Base-by-base conservation (phyloP, 306 rosid genomes). In the Quercus ilex region DNA sequence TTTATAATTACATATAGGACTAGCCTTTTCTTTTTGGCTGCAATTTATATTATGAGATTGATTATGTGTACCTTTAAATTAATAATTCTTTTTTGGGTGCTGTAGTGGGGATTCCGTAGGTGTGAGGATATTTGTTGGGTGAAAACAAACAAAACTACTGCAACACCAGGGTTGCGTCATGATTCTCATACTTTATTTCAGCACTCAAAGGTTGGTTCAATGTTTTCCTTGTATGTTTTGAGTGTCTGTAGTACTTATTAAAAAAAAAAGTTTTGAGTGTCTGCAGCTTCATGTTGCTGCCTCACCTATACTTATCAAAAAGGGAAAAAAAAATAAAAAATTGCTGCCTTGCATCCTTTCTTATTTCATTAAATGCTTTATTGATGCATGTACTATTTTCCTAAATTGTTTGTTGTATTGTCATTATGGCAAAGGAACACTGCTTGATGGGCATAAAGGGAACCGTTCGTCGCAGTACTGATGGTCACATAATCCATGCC, bases 121-220 rank as follows among this genome's bases (percentile, higher is more conserved):
- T 96, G 99, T 78, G 99, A 96, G 84, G 99, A 96, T 89, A 96
- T 96, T 80, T 96, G 99, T 83, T 96, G 99, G 99, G 99, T 96
- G 82, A 96, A 93, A 89, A 96, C 99, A 21, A 96, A 96, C 85
- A 96, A 96, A 89, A 86, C 51, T 85, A 93, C 87, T 86, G 97
- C 98, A 79, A 86, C 96, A 64, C 91, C 98, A 51, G 99, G 98
- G 33, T 82, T 89, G 80, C 88, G 99, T 70, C 99, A 96, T 74
- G 98, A 96, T 78, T 88, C 99, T 68, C 98, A 91, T 80, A 96
- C 99, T 84, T 83, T 96, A 81, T 93, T 93, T 89, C 99, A 96
- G 88, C 99, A 96, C 87, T 96, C 99, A 75, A 96, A 96, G 98
- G 99, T 93, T 51, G 38, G 91, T 83, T 9, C 26, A 11, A 64